Base-by-base conservation (phyloP, 1,284 basidiomycete species). In the Cronartium ribicola region DNA sequence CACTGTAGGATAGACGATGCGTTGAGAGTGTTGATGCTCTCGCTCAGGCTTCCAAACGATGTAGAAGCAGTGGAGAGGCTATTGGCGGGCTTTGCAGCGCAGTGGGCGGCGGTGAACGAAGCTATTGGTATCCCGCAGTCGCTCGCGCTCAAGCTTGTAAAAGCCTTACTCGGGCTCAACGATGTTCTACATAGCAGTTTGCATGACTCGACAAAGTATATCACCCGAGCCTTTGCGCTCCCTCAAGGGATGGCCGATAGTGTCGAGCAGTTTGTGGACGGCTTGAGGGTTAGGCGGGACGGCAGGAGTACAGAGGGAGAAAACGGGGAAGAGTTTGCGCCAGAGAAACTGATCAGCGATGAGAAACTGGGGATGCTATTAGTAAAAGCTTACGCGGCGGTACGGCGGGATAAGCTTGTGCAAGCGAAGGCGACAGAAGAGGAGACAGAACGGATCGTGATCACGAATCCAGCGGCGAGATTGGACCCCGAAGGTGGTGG, bases 31-130 rank as follows among this genome's bases (percentile, higher is more conserved):
- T 93, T 98, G 83, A 82, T 98, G 72, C 86, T 93, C 79, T 88
- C 92, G 29, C 81, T 98, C 68, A 85, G 90, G 78, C 81, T 92
- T 46, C 88, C 91, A 14, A 80, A 84, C 36, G 86, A 87, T 60
- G 78, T 81, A 44, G 85, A 86, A 76, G 84, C 91, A 0, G 84
- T 91, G 48, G 93, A 97, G 80, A 80, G 81, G 36, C 78, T 87
- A 29, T 81, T 87, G 39, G 77, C 81, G 20, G 87, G 89, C 10
- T 94, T 98, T 80, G 90, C 93, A 6, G 85, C 87, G 76, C 86
- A 90, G 37, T 98, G 94, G 91, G 90, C 91, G 77, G 88, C 90
- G 75, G 89, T 90, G n/a, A 98, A 99, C 80, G 86, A 88, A 14
- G 85, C 80, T 44, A 37, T 66, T 41, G 55, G 89, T 1, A 93